Conservation (phyloP, 306 rosid species). For the Myrica gale region DNA sequence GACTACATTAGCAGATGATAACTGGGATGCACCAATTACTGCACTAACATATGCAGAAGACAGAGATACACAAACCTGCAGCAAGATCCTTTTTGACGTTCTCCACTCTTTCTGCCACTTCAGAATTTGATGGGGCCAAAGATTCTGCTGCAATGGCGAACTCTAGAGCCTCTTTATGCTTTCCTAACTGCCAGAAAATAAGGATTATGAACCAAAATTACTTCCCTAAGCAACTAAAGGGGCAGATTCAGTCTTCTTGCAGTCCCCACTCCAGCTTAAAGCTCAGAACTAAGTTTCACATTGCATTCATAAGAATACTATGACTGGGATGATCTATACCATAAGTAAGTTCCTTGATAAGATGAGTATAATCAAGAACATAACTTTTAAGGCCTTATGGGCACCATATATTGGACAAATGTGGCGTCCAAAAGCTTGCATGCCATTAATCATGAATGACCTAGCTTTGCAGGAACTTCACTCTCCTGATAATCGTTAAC, state of each 20-base stretch:
- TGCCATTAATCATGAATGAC: background rate
- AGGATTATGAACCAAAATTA: constrained; percentile 19
- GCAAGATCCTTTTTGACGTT: constrained; percentile 65
- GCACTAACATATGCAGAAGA: constrained; percentile 16
- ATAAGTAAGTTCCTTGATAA: background rate
- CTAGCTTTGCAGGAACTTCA: background rate
- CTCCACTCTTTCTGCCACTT: constrained; percentile 74
- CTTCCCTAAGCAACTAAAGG: constrained; percentile 13
- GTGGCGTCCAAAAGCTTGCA: background rate
- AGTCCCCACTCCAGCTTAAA: background rate
- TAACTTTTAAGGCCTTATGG: background rate
- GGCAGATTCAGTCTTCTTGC: constrained; percentile 12
- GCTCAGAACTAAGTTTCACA: background rate
- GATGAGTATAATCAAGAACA: background rate
- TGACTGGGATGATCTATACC: background rate
- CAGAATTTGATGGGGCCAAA: constrained; percentile 64
- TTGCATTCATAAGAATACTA: background rate
- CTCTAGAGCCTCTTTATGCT: constrained; percentile 80
- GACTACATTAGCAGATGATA: background rate
- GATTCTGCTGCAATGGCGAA: constrained; percentile 67
- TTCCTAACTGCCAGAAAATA: constrained; percentile 67
- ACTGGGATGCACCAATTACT: background rate
- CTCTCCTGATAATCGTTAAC: background rate
- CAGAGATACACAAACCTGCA: constrained; percentile 52
- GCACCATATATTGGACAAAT: background rate